Percentiles rank a stretch among this genome's conserved stretches.
These are phyloP conservation scores for Miamiensis avidus DNA, from an alignment of 169 alveolate species.

Conservation along the genomic window DNA sequence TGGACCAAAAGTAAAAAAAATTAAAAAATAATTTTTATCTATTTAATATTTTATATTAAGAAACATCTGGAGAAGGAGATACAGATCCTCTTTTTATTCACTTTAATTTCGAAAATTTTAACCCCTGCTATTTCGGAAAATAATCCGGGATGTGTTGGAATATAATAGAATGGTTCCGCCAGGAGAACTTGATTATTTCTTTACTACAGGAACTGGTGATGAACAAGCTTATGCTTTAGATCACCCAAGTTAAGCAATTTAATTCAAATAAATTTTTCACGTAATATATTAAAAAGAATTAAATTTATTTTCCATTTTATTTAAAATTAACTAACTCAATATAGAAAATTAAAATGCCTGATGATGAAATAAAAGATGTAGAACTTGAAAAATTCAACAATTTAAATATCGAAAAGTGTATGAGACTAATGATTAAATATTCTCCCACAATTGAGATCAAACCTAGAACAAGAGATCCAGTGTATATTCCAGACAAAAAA, in stretches of 20 bases:
- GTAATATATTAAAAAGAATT: neutral
- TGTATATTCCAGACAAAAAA: conserved; percentile 35
- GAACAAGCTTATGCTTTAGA: conserved; percentile 1
- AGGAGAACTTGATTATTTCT: conserved; percentile 25
- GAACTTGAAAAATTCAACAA: neutral
- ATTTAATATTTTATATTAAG: neutral
- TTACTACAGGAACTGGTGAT: conserved; percentile 14
- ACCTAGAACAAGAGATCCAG: conserved; percentile 41
- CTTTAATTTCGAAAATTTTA: conserved; percentile 40
- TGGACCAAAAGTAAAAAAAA: conserved; percentile 33
- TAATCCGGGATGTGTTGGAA: neutral
- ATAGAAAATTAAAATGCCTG: conserved; percentile 3
- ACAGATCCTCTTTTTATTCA: conserved; percentile 43
- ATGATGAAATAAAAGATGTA: neutral
- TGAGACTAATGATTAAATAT: neutral
- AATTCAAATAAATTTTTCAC: too few relatives aligned
- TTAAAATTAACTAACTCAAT: neutral
- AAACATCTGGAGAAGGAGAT: conserved; percentile 17
- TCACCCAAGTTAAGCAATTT: neutral
- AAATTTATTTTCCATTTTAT: too few relatives aligned
- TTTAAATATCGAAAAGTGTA: neutral
- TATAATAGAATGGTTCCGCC: conserved; percentile 36
- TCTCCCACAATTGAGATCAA: conserved; percentile 2
- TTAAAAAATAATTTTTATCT: neutral
- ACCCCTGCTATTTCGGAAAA: conserved; percentile 17